Evolutionary conservation across 2,329 filamentous ascomycete species (phyloP).

Genomic region (Xylaria sp.): DNA sequence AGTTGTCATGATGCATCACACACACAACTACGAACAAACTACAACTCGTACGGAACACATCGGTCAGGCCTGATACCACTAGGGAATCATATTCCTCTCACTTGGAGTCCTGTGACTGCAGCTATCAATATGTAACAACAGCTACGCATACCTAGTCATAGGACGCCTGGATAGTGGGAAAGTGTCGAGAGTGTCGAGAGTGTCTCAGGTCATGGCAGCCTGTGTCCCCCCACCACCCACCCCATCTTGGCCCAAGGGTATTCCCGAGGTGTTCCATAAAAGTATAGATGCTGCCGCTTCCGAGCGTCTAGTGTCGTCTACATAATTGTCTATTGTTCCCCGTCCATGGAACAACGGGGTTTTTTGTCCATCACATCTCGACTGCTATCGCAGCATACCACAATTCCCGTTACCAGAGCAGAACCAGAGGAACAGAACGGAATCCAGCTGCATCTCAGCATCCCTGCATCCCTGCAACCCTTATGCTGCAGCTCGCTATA

Average conservation of each 20-base stretch:
- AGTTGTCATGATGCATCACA: slow-evolving; percentile 10
- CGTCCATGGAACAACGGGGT: neutral
- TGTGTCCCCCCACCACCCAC: neutral
- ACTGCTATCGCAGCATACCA: neutral
- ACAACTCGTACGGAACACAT: neutral
- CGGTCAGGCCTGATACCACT: slow-evolving; percentile 3
- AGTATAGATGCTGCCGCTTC: neutral
- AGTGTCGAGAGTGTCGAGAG: no score
- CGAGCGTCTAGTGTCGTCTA: no score
- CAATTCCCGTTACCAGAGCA: neutral
- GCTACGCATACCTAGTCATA: neutral
- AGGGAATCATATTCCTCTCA: neutral
- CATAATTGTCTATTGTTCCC: no score
- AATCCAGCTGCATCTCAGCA: neutral
- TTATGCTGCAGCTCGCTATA: neutral
- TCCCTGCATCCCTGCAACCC: neutral
- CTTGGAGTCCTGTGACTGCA: neutral
- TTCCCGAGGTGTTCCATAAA: neutral
- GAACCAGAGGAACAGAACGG: neutral
- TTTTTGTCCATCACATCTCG: neutral
- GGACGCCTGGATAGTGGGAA: neutral
- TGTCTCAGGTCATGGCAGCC: neutral
- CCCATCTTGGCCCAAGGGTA: neutral
- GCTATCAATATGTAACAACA: slow-evolving; percentile 3
- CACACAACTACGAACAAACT: neutral